These are phyloP conservation scores for Moesziomyces globuligerus DNA, from an alignment of 1,284 basidiomycete genomes.

Conservation along the genomic window DNA sequence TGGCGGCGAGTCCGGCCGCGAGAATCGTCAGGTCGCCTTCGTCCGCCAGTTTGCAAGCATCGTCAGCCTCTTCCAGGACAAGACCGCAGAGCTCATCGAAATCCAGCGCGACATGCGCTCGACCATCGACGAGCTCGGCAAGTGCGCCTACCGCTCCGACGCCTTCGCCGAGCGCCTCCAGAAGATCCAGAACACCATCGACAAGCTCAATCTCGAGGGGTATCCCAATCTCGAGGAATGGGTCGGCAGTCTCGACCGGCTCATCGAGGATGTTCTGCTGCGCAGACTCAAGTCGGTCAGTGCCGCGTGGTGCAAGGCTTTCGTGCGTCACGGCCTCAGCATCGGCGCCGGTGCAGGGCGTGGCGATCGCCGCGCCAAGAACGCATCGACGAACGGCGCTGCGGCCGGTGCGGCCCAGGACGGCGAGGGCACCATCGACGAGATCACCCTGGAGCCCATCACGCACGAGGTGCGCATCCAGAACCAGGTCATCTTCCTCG, in stretches of 20 bases:
- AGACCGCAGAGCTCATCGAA: constrained; percentile 91
- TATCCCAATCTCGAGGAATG: constrained; percentile 98
- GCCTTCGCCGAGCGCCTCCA: constrained; percentile 81
- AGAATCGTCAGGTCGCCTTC: constrained; percentile 88
- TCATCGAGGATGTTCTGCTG: constrained; percentile 84
- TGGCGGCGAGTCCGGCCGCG: constrained; percentile 65
- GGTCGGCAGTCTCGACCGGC: constrained; percentile 87
- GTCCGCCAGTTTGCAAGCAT: constrained; percentile 94
- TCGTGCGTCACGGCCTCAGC: constrained; percentile 67
- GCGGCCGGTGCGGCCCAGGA: constrained; percentile 3
- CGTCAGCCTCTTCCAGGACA: constrained; percentile 82
- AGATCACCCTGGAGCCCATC: constrained; percentile 45
- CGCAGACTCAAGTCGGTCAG: constrained; percentile 82
- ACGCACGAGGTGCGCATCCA: constrained; percentile 96
- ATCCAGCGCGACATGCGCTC: constrained; percentile 85
- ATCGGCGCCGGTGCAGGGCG: constrained; percentile 9
- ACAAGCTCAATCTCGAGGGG: constrained; percentile 92
- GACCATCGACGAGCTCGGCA: constrained; percentile 78
- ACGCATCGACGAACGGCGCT: constrained; percentile 8
- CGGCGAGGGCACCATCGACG: constrained; percentile 17
- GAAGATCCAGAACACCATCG: constrained; percentile 89
- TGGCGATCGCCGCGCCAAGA: constrained; percentile 21
- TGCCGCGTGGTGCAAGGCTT: constrained; percentile 86
- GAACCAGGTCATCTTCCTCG: constrained; percentile 97
- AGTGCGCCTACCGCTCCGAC: constrained; percentile 84